These are phyloP conservation scores for Talaromyces islandicus DNA, from an alignment of 2,329 filamentous ascomycete species.

Conservation along the genomic window DNA sequence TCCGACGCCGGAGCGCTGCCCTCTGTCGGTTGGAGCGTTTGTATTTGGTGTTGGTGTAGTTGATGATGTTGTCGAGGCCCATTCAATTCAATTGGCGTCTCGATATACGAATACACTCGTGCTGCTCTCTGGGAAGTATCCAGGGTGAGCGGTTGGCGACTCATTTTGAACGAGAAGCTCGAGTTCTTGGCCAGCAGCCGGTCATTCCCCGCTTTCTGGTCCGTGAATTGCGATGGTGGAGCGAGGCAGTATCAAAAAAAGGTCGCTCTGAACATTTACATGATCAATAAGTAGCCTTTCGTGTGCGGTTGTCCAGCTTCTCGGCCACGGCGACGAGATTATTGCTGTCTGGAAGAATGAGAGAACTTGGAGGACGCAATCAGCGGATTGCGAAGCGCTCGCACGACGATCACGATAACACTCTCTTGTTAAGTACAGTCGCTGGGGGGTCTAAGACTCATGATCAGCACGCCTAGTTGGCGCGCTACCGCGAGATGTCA, in stretches of 20 bases:
- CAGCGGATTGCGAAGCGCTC: no score
- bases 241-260: neutral
- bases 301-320: neutral
- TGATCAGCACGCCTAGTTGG: neutral
- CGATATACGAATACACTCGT: conserved; percentile 22
- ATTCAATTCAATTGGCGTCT: conserved; percentile 22
- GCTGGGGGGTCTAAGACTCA: neutral
- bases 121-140: conserved; percentile 17
- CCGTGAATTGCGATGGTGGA: neutral
- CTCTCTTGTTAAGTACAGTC: neutral
- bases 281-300: neutral
- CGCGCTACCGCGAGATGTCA: neutral
- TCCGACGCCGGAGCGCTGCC: neutral
- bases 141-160: conserved; percentile 11
- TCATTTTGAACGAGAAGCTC: conserved; percentile 3
- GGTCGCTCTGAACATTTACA: neutral
- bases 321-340: neutral
- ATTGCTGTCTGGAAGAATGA: neutral
- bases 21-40: neutral
- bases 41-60: neutral
- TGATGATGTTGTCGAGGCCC: conserved; percentile 5
- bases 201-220: neutral
- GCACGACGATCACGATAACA: neutral
- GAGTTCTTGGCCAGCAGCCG: neutral
- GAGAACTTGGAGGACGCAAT: no score